These are phyloP conservation scores for Allium fistulosum DNA, from an alignment of 106 monocot genomes.

Conservation along the genomic window DNA sequence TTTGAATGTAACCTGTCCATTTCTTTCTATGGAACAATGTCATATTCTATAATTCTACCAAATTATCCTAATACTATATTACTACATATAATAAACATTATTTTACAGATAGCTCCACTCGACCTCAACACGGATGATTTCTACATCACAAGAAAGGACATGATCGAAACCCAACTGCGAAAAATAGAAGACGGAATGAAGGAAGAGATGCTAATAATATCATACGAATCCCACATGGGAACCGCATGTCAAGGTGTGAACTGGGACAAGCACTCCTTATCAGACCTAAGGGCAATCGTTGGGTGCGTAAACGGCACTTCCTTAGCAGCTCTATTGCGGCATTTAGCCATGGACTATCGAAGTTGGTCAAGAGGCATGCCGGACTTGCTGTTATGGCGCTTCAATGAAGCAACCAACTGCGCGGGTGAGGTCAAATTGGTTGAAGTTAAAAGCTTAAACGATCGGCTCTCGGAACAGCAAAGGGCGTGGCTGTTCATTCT, in stretches of 20 bases:
- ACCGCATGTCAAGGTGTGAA: slow-evolving; percentile 74
- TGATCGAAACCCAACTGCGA: slow-evolving; percentile 55
- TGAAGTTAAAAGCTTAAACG: slow-evolving; percentile 89
- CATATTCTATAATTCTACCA: too few relatives aligned
- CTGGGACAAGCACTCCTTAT: slow-evolving; percentile 66
- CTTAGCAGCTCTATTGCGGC: slow-evolving; percentile 58
- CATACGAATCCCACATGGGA: slow-evolving; percentile 65
- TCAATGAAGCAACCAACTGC: slow-evolving; percentile 32
- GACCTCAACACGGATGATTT: slow-evolving; percentile 84
- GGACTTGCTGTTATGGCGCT: slow-evolving; percentile 85
- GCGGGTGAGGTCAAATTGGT: slow-evolving; percentile 83
- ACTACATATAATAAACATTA: too few relatives aligned
- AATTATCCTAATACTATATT: too few relatives aligned
- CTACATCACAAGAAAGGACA: slow-evolving; percentile 47
- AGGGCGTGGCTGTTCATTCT: slow-evolving; percentile 81
- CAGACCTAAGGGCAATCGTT: slow-evolving; percentile 69
- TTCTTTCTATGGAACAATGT: too few relatives aligned
- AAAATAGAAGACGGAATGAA: slow-evolving; percentile 69
- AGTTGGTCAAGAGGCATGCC: slow-evolving; percentile 99
- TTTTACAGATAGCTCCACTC: slow-evolving; percentile 64
- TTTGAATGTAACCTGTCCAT: too few relatives aligned
- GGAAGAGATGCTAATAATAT: slow-evolving; percentile 72
- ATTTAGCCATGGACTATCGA: slow-evolving; percentile 58
- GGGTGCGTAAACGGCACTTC: slow-evolving; percentile 52
- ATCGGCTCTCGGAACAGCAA: slow-evolving; percentile 87